Base-by-base conservation (phyloP, 352 stramenopile genomes). In the Globisporangium orthogonon region DNA sequence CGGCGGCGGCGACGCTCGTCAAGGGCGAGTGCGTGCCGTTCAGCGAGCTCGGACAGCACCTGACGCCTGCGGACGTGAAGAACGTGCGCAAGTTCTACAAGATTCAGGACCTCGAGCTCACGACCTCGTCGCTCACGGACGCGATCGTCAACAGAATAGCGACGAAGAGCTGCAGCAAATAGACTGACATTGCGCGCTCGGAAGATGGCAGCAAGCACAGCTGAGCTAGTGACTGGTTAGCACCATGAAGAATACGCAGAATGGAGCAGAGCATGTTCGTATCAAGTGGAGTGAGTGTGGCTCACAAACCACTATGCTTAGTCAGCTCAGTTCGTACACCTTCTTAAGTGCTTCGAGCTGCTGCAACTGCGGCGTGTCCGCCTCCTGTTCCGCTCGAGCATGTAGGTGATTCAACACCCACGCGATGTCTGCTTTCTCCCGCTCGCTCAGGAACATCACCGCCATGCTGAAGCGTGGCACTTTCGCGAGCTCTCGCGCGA, bases 111-210 rank as follows among this genome's bases (percentile, higher is more conserved):
- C 52, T 78, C 44, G 84, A 94, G 59, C 73, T 94, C 29, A 71
- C 65, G 43, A 63, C 62, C 40, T 87, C 80, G 54, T 74, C 79
- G 29, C 65, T 94, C 3, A 60, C 74, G 3, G 84, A 94, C 53
- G 84, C 84, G 10, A 80, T 87, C 41, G 69, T 73, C 11, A 87
- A 75, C 50, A 76, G 82, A 78, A 94, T 94, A 86, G 84, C 84
- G n/a, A 91, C 81, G 43, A 94, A 94, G 66, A 89, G 71, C 62
- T 91, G 78, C 73, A 87, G 61, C 76, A 94, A 94, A 62, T 94
- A 81, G 72, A 41, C 10, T 7, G 23, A 23, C 23, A 23, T 23
- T 23, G 23, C 23, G 23, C 23, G 23, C 23, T 23, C 23, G 23
- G 23, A 23, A 23, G 23, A 23, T 23, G 23, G 23, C 23, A 23